Base-by-base conservation (phyloP, 257 asterid genomes). In the Mentha longifolia region DNA sequence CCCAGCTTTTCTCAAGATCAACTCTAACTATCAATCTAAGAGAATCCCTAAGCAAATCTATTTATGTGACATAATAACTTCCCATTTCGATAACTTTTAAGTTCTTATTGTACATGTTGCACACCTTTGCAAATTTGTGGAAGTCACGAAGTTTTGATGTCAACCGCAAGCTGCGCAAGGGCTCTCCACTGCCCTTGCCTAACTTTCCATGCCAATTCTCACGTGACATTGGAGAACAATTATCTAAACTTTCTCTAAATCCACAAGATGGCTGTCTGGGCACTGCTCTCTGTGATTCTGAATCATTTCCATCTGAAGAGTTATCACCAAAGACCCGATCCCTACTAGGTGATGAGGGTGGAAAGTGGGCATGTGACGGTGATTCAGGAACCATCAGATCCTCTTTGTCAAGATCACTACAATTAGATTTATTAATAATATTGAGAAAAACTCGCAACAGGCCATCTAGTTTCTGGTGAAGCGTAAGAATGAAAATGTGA, bases 101-200 rank as follows among this genome's bases (percentile, higher is more conserved):
- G 20, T 61, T 35, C 13, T 68, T 56, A 19, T 54, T 74, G 62
- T 3, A 61, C 28, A 45, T 61, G 74, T 30, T 50, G 67, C 91
- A 68, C 62, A 92, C 99, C 96, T 95, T 95, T 1, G 99, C 98
- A 81, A 65, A 88, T 80, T 82, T 89, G 71, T 92, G 92, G 77
- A 95, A 92, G 82, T 95, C 98, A 7, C 98, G 98, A 56, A 95
- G 91, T 88, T 84, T 95, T 64, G 98, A 72, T 17, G 99, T 90
- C 85, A 95, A 57, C 47, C 99, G 85, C 76, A 89, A 79, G 87
- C 96, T 84, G 75, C 90, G 90, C 31, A 94, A 80, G 61, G 91
- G 86, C 70, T 92, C 99, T 22, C 86, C 85, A 68, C 81, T 82
- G 70, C 95, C 89, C 71, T 75, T 89, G 59, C 68, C 70, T 43